Percentiles rank a stretch among this genome's conserved stretches.
These are phyloP conservation scores for Cystobasidium tubakii DNA, from an alignment of 768 basidiomycete species.

Conservation along the genomic window DNA sequence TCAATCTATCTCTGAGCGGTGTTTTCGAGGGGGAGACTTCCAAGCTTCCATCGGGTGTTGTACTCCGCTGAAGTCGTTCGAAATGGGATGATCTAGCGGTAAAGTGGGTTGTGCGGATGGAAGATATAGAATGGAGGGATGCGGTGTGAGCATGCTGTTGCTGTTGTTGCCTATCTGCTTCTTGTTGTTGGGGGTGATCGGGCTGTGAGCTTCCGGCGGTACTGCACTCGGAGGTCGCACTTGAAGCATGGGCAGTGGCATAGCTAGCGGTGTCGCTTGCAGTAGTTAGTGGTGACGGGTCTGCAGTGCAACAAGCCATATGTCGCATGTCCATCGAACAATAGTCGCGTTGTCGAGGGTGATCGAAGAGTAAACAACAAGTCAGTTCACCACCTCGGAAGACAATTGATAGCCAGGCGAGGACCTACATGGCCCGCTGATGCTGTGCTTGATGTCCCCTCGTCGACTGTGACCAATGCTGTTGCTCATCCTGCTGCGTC, in stretches of 20 bases:
- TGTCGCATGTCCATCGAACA: background rate
- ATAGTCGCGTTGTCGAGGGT: background rate
- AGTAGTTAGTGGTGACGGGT: background rate
- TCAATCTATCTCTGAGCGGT: slow-evolving; percentile 1
- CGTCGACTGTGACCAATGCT: background rate
- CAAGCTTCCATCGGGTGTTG: slow-evolving; percentile 22
- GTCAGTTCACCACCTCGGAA: background rate
- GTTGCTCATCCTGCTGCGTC: background rate
- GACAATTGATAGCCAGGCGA: background rate
- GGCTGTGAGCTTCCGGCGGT: background rate
- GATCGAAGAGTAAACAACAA: slow-evolving; percentile 1
- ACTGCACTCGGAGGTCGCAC: background rate
- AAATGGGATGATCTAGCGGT: background rate
- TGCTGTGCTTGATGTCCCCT: background rate
- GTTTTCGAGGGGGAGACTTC: slow-evolving; percentile 30
- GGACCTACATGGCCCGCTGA: slow-evolving; percentile 3
- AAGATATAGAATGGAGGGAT: slow-evolving; percentile 33
- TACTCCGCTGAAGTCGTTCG: slow-evolving; percentile 8
- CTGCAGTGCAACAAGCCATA: background rate
- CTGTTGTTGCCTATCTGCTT: background rate
- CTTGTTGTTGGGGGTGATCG: background rate
- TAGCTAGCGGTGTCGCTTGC: slow-evolving; percentile 10
- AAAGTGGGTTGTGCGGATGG: slow-evolving; percentile 34
- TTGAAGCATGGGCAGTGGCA: slow-evolving; percentile 9
- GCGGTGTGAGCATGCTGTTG: slow-evolving; percentile 4